These are phyloP conservation scores for Chalciporus sphaerocephalus DNA, from an alignment of 768 basidiomycete species.

Conservation along the genomic window DNA sequence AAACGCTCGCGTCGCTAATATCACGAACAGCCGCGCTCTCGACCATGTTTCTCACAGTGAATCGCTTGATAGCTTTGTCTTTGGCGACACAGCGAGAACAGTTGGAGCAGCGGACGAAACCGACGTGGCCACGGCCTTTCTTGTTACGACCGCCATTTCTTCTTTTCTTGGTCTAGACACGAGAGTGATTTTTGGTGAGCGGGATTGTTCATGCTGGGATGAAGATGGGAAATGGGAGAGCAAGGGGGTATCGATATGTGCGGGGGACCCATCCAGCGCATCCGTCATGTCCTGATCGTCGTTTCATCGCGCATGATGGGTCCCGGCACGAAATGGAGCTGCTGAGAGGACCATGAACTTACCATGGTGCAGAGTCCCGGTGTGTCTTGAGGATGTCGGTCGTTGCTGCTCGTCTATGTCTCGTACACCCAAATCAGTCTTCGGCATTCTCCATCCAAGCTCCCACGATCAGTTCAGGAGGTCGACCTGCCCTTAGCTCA, in stretches of 20 bases:
- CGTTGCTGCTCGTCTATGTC: constrained; percentile 15
- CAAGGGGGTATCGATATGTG: constrained; percentile 3
- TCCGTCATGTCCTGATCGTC: constrained; percentile 6
- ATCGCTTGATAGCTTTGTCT: constrained; percentile 99
- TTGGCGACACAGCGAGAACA: constrained; percentile 97
- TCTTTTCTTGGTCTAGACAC: constrained; percentile 97
- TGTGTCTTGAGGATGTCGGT: constrained; percentile 21
- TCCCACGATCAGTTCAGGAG: constrained; percentile 18
- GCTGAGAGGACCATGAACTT: constrained; percentile 10
- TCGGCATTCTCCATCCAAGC: constrained; percentile 19
- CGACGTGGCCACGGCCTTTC: constrained; percentile 96
- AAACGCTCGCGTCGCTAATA: constrained; percentile 93
- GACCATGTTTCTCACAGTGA: constrained; percentile 99
- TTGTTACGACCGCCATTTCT: constrained; percentile 99
- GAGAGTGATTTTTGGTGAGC: not conserved
- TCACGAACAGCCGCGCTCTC: constrained; percentile 98
- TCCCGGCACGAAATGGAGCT: not conserved
- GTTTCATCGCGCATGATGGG: not conserved
- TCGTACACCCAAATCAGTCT: not conserved
- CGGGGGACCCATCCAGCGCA: constrained; percentile 13
- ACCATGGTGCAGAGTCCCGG: constrained; percentile 27
- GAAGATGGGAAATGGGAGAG: not conserved
- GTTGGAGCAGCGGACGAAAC: constrained; percentile 96
- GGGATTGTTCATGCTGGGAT: not conserved
- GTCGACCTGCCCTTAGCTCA: constrained; percentile 27